A percentile compares a stretch with the other conserved stretches of the same genome.
Conservation (phyloP, 495 filamentous ascomycete genomes). For the Lasiosphaeria miniovina region DNA sequence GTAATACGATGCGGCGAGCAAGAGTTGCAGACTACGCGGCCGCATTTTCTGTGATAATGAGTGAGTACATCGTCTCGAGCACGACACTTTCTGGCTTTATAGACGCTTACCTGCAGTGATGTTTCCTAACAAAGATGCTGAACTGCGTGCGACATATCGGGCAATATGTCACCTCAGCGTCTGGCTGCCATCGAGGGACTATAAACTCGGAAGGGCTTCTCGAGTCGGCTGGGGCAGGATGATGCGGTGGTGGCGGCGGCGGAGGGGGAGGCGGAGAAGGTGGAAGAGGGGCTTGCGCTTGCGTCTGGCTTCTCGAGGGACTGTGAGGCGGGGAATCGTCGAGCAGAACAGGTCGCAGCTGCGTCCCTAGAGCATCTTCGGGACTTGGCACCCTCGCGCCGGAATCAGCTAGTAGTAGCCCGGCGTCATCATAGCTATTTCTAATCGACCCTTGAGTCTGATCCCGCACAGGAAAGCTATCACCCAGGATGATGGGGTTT, state of each 20-base stretch:
- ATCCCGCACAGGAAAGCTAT: slow-evolving; percentile 4
- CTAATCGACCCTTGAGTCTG: neutral
- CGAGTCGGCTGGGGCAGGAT: neutral
- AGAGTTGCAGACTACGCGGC: slow-evolving; percentile 82
- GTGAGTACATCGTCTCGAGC: neutral
- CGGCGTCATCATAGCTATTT: neutral
- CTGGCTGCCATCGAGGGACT: slow-evolving; percentile 82
- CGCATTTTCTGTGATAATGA: slow-evolving; percentile 68
- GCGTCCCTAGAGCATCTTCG: neutral
- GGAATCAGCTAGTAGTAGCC: neutral
- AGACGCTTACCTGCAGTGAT: slow-evolving; percentile 72
- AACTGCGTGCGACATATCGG: slow-evolving; percentile 78
- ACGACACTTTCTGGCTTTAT: neutral
- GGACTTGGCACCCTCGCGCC: neutral
- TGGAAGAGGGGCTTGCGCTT: neutral
- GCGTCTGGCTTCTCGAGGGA: neutral
- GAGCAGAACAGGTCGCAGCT: neutral
- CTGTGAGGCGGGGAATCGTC: neutral
- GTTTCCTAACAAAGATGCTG: slow-evolving; percentile 83
- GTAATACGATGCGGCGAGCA: slow-evolving; percentile 96
- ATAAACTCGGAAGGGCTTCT: slow-evolving; percentile 31
- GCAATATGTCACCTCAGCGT: slow-evolving; percentile 71
- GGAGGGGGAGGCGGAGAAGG: neutral
- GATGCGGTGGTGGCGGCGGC: no score
- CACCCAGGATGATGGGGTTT: slow-evolving; percentile 11